Percentiles rank a stretch among this genome's conserved stretches.
phyloP scores from a whole-genome alignment of 139 green algal genomes.

The Axilococcus clingmanii region DNA sequence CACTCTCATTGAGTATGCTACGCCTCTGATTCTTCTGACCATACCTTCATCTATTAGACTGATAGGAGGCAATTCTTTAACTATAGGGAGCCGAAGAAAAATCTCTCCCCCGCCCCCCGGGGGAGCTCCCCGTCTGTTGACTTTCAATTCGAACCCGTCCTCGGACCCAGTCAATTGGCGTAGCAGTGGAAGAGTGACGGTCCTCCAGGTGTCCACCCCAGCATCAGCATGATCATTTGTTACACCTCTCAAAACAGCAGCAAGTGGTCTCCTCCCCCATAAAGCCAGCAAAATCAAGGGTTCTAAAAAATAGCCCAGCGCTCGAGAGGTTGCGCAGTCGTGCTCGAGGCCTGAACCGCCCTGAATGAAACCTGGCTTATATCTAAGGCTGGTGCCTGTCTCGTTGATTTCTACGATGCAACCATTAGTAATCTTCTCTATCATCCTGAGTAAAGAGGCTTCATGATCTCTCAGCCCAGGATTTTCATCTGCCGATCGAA shows the following conservation, averaged over 20 bases:
- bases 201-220: conserved; percentile 76
- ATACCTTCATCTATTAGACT: conserved; percentile 79
- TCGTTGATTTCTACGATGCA: conserved; percentile 94
- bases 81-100: conserved; percentile 48
- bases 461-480: conserved; percentile 85
- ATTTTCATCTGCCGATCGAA: conserved; percentile 58
- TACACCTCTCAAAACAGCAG: conserved; percentile 76
- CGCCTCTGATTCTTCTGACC: conserved; percentile 88
- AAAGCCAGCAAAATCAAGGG: conserved; percentile 72
- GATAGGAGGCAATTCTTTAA: conserved; percentile 50
- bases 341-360: conserved; percentile 66
- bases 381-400: conserved; percentile 84
- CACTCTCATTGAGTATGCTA: conserved; percentile 80
- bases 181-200: conserved; percentile 86
- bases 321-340: conserved; percentile 73
- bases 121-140: conserved; percentile 55
- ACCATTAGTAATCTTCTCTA: conserved; percentile 95
- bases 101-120: conserved; percentile 83
- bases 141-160: conserved; percentile 55
- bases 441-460: conserved; percentile 80
- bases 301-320: conserved; percentile 92
- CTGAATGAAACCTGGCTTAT: conserved; percentile 75
- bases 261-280: conserved; percentile 84
- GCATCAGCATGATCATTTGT: conserved; percentile 85
- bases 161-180: conserved; percentile 42